Percentiles rank a stretch among this genome's conserved stretches.
Evolutionary conservation across 768 basidiomycete species (phyloP).

Genomic region (Mycena capillaripes): DNA sequence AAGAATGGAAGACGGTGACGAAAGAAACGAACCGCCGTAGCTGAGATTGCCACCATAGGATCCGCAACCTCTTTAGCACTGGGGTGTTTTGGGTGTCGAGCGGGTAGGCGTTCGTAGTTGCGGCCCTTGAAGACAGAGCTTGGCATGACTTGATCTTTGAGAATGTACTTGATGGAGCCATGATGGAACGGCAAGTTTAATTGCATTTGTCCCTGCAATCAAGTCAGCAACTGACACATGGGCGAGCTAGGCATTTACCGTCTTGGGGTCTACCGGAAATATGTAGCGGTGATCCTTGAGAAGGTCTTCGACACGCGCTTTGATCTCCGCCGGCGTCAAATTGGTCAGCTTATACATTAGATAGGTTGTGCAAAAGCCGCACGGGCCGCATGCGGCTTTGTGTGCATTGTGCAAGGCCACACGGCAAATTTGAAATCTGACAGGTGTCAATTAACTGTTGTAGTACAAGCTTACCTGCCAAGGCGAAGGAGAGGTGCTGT

Average conservation of each 20-base stretch:
- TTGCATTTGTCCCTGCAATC: neutral
- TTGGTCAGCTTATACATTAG: no score
- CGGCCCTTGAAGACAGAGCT: neutral
- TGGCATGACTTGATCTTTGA: constrained; percentile 11
- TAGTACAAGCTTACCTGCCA: no score
- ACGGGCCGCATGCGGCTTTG: no score
- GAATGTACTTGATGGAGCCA: neutral
- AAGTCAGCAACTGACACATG: no score
- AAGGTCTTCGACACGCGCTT: neutral
- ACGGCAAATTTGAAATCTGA: no score
- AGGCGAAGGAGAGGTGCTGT: no score
- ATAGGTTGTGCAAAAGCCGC: no score
- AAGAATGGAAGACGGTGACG: no score
- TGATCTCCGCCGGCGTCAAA: neutral
- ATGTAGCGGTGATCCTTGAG: constrained; percentile 6
- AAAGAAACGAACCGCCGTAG: no score
- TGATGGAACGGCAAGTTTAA: constrained; percentile 2
- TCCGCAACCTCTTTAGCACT: neutral
- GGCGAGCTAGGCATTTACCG: no score
- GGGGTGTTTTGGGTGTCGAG: neutral
- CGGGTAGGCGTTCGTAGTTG: constrained; percentile 12
- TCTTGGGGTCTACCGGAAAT: neutral
- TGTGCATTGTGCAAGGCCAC: no score
- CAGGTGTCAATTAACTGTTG: no score
- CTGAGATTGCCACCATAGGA: constrained; percentile 9